Conservation (phyloP, 2,329 filamentous ascomycete genomes). For the Cercospora sojina region DNA sequence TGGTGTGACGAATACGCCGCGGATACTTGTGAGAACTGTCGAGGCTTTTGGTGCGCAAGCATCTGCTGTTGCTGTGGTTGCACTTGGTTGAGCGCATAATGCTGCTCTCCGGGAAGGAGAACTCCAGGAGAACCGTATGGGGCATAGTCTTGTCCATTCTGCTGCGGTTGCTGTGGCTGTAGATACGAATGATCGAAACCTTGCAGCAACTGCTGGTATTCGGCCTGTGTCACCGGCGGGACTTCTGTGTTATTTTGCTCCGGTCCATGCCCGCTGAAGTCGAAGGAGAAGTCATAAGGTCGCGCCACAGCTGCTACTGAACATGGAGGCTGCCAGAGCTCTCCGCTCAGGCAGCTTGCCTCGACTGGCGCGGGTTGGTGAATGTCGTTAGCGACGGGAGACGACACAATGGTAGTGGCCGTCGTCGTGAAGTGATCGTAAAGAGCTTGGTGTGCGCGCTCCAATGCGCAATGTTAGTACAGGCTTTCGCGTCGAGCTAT, state of each 20-base stretch:
- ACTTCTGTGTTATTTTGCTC: constrained; percentile 35
- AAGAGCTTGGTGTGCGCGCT: constrained; percentile 16
- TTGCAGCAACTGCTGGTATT: constrained; percentile 33
- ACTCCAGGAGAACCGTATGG: constrained; percentile 34
- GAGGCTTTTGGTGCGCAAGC: constrained; percentile 29
- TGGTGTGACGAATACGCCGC: constrained; percentile 32
- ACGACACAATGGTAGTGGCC: constrained; percentile 21
- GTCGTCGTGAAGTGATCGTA: constrained; percentile 19
- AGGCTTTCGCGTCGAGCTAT: constrained; percentile 20
- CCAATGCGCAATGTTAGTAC: constrained; percentile 19
- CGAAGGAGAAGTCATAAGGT: constrained; percentile 48
- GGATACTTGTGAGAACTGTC: constrained; percentile 28
- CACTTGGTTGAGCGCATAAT: constrained; percentile 26
- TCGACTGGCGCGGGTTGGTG: constrained; percentile 40
- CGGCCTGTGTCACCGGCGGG: constrained; percentile 27
- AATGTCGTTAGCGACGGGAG: constrained; percentile 27
- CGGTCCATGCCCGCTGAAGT: constrained; percentile 44
- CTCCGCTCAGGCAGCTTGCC: constrained; percentile 51
- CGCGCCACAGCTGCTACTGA: constrained; percentile 52
- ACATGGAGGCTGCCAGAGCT: constrained; percentile 54
- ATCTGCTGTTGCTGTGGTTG: constrained; percentile 31
- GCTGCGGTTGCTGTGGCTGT: constrained; percentile 20
- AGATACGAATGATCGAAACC: constrained; percentile 14
- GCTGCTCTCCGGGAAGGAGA: constrained; percentile 33
- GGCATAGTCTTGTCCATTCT: constrained; percentile 24